phyloP scores from a whole-genome alignment of 371 early-diverging fungal genomes.

The Mucor piriformis region DNA sequence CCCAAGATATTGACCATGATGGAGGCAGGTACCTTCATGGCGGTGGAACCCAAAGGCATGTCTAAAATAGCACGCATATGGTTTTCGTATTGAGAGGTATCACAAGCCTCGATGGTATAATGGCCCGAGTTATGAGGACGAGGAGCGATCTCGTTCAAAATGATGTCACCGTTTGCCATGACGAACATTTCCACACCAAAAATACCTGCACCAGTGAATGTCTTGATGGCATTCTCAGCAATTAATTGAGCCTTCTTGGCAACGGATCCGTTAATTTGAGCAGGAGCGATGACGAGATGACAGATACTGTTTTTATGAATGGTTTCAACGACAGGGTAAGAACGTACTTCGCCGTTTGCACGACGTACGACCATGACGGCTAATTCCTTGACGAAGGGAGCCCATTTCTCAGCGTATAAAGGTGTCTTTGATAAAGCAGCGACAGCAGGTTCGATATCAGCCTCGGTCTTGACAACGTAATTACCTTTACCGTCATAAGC shows the following conservation, averaged over 20 bases:
- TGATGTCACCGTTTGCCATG: constrained; percentile 78
- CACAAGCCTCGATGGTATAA: constrained; percentile 96
- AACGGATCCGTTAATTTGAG: constrained; percentile 83
- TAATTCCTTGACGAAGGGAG: constrained; percentile 88
- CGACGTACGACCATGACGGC: constrained; percentile 95
- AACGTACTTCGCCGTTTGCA: constrained; percentile 74
- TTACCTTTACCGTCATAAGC: constrained; percentile 98
- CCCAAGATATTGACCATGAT: constrained; percentile 96
- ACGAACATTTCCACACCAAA: constrained; percentile 98
- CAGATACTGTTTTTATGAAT: constrained; percentile 94
- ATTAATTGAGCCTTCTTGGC: constrained; percentile 71
- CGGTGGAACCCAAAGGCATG: constrained; percentile 89
- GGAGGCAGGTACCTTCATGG: constrained; percentile 87
- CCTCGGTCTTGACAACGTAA: constrained; percentile 70
- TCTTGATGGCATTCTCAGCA: constrained; percentile 82
- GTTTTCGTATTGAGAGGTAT: constrained; percentile 96
- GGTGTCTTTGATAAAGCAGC: constrained; percentile 55
- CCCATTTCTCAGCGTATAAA: constrained; percentile 93
- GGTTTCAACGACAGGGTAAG: constrained; percentile 95
- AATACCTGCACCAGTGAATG: constrained; percentile 87
- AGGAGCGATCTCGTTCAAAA: constrained; percentile 96
- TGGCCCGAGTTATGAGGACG: constrained; percentile 99
- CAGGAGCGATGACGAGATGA: constrained; percentile 94
- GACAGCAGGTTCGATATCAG: constrained; percentile 69
- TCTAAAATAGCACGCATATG: constrained; percentile 94